Evolutionary conservation across 352 stramenopile genomes (phyloP), one percentile per base, ranked within the genome.

Genomic region (Pythium folliculosum): DNA sequence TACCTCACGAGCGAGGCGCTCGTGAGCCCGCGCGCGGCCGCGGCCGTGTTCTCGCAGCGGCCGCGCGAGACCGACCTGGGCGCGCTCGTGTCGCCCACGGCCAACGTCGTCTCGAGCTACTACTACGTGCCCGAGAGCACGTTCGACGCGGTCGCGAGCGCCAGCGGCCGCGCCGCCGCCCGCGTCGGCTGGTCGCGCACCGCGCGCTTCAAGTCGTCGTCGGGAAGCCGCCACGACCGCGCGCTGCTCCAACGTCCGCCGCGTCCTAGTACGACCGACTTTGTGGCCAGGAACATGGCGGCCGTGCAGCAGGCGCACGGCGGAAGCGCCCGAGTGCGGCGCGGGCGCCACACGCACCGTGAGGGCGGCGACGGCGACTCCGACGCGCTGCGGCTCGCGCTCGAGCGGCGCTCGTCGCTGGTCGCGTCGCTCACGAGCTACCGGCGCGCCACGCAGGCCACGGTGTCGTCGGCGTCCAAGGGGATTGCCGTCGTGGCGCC

Each of bases 21-120:
- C 21, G 72, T 67, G 50, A 68, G 54, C 2, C 70, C 71, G 45
- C 74, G 77, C 5, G 54, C 75, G 2, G 57, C 67, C 12, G 68
- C 70, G 0, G 79, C 77, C 9, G 77, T 85, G 16, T 90, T 90
- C 61, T 86, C 77, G 1, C 81, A 90, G 40, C 66, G 73, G 9
- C 81, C 81, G 3, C 67, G 81, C 3, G 56, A 75, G 5, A 87
- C 75, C 0, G 75, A 82, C 44, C 65, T 78, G 17, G 60, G 72
- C 27, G 71, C 70, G 30, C 25, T 78, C 27, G 60, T 74, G 37
- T 77, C 70, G 32, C 51, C 65, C 13, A 89, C 80, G 2, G 69
- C 65, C 7, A 80, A 81, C 49, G 64, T 84, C 52, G 77, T 87
- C 3, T 89, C 80, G 14, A 89, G 78, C 45, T 88, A 87, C 47